Evolutionary conservation across 306 rosid species (phyloP).

Genomic region (Prunus campanulata): DNA sequence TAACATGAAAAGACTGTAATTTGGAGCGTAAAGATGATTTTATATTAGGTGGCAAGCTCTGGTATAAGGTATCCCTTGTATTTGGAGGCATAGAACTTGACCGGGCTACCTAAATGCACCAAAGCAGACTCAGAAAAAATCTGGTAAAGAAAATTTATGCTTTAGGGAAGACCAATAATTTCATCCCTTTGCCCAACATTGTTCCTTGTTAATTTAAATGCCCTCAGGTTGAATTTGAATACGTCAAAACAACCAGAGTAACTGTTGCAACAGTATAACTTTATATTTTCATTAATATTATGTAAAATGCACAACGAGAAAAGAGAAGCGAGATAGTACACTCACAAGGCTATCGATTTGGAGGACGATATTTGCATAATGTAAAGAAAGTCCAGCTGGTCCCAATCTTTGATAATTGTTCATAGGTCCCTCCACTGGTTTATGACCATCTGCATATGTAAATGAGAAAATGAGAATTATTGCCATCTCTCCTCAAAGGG

Average conservation of each 20-base stretch:
- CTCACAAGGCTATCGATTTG: slow-evolving; percentile 88
- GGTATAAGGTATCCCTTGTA: slow-evolving; percentile 74
- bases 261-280: background rate
- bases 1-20: slow-evolving; percentile 46
- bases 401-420: slow-evolving; percentile 58
- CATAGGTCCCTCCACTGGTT: slow-evolving; percentile 39
- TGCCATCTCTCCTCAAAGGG: background rate
- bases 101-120: slow-evolving; percentile 62
- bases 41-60: slow-evolving; percentile 74
- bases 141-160: slow-evolving; percentile 13
- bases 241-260: slow-evolving; percentile 5
- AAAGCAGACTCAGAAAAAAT: slow-evolving; percentile 20
- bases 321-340: slow-evolving; percentile 21
- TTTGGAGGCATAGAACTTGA: slow-evolving; percentile 73
- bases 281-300: background rate
- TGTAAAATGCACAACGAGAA: slow-evolving; percentile 16
- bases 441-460: slow-evolving; percentile 43
- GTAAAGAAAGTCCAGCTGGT: slow-evolving; percentile 84
- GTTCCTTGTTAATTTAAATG: background rate
- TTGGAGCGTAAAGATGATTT: slow-evolving; percentile 72
- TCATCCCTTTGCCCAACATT: background rate
- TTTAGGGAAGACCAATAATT: background rate
- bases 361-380: slow-evolving; percentile 81
- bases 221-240: background rate
- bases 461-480: slow-evolving; percentile 14